Evolutionary conservation across 345 rosid genomes (phyloP).

Genomic region (Lumnitzera littorea): DNA sequence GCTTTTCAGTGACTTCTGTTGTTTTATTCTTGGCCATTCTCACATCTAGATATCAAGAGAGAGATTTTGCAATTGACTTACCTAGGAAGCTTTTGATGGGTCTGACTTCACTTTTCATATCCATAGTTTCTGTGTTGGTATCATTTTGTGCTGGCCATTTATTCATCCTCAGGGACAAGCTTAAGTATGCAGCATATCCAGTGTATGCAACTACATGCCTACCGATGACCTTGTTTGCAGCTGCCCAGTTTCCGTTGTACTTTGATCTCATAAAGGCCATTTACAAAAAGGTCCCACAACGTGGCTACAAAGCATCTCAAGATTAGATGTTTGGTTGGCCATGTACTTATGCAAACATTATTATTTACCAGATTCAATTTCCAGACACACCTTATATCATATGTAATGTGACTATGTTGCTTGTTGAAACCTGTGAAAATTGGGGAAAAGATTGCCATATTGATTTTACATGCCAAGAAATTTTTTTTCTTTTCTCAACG

Average conservation of each 20-base stretch:
- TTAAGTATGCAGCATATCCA: constrained; percentile 29
- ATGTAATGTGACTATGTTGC: no score
- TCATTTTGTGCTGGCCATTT: constrained; percentile 54
- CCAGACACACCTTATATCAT: no score
- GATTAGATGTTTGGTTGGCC: no score
- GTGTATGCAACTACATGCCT: constrained; percentile 37
- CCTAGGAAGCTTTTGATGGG: constrained; percentile 31
- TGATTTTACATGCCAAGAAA: no score
- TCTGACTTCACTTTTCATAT: constrained; percentile 28
- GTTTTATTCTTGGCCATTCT: constrained; percentile 34
- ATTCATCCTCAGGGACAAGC: constrained; percentile 31
- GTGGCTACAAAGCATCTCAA: constrained; percentile 15
- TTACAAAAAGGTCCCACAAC: constrained; percentile 34
- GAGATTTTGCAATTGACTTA: constrained; percentile 25
- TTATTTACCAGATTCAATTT: no score
- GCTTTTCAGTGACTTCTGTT: constrained; percentile 29
- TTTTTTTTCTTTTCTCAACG: no score
- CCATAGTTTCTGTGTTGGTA: constrained; percentile 32
- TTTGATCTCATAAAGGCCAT: constrained; percentile 35
- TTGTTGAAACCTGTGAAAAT: no score
- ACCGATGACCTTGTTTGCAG: constrained; percentile 35
- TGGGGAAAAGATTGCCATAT: no score
- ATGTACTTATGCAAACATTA: no score
- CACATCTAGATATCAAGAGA: constrained; percentile 33
- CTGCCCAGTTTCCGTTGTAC: constrained; percentile 41